Conservation (phyloP, 2,329 filamentous ascomycete genomes). For the Chaetoscypha palmicola region DNA sequence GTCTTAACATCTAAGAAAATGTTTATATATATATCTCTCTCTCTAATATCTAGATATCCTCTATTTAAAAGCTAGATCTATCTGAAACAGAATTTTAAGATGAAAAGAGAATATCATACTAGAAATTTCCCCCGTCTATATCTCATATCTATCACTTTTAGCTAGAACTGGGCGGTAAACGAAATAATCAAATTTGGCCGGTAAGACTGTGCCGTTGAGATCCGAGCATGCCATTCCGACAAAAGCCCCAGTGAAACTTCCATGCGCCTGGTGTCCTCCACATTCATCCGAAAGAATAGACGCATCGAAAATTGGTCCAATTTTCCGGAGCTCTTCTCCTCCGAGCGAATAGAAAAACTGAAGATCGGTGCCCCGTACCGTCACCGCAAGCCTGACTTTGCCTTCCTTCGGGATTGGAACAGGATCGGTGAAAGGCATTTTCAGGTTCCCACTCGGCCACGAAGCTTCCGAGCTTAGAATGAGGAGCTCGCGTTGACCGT, state of each 20-base stretch:
- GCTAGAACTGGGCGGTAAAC: slow-evolving; percentile 43
- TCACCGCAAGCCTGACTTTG: slow-evolving; percentile 45
- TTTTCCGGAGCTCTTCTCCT: slow-evolving; percentile 37
- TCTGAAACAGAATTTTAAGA: too few relatives aligned
- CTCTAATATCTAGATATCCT: too few relatives aligned
- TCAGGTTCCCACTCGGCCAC: slow-evolving; percentile 45
- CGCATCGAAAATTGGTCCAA: slow-evolving; percentile 52
- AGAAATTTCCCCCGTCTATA: too few relatives aligned
- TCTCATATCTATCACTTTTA: slow-evolving; percentile 42
- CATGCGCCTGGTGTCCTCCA: slow-evolving; percentile 52
- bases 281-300: slow-evolving; percentile 57
- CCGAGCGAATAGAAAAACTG: slow-evolving; percentile 52
- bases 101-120: too few relatives aligned
- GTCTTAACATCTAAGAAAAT: too few relatives aligned
- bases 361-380: slow-evolving; percentile 43
- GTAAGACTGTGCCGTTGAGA: slow-evolving; percentile 42
- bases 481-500: slow-evolving; percentile 51
- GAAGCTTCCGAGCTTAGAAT: slow-evolving; percentile 50
- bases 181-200: slow-evolving; percentile 46
- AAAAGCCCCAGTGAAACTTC: slow-evolving; percentile 58
- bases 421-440: slow-evolving; percentile 35
- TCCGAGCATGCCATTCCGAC: slow-evolving; percentile 50
- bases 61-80: too few relatives aligned
- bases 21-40: too few relatives aligned
- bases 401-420: slow-evolving; percentile 47